These are phyloP conservation scores for Beauveria sp. DNA, from an alignment of 2,329 filamentous ascomycete genomes.

Conservation along the genomic window DNA sequence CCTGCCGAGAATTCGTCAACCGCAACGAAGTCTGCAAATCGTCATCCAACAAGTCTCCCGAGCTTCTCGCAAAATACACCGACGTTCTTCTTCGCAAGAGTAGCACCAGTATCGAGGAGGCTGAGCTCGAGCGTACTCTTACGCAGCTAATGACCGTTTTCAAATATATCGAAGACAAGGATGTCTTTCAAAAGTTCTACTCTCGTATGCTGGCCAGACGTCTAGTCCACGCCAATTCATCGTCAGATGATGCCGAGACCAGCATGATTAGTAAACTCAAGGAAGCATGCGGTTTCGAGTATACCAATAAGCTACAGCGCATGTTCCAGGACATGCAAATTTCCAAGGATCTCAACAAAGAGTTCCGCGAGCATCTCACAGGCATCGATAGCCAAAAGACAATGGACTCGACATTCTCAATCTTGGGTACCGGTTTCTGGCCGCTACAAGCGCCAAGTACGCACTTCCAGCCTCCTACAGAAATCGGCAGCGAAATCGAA, in stretches of 20 bases:
- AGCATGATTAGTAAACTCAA: slow-evolving; percentile 99
- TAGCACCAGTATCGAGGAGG: slow-evolving; percentile 85
- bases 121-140: slow-evolving; percentile 81
- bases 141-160: slow-evolving; percentile 98
- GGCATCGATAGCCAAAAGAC: slow-evolving; percentile 52
- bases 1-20: slow-evolving; percentile 96
- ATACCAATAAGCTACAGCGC: slow-evolving; percentile 97
- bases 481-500: slow-evolving; percentile 81
- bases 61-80: slow-evolving; percentile 90
- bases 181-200: slow-evolving; percentile 99
- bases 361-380: slow-evolving; percentile 72
- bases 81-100: slow-evolving; percentile 90
- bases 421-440: slow-evolving; percentile 96
- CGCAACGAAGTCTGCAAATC: slow-evolving; percentile 93
- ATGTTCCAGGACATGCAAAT: slow-evolving; percentile 99
- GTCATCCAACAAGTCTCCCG: slow-evolving; percentile 87
- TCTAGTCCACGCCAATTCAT: slow-evolving; percentile 88
- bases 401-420: slow-evolving; percentile 80
- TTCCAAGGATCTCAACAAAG: slow-evolving; percentile 89
- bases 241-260: slow-evolving; percentile 93
- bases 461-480: slow-evolving; percentile 77
- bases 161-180: slow-evolving; percentile 99
- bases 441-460: slow-evolving; percentile 81
- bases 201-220: slow-evolving; percentile 93
- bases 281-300: slow-evolving; percentile 96